These are phyloP conservation scores for Pseudogymnoascus sp. DNA, from an alignment of 2,329 filamentous ascomycete genomes.

Conservation along the genomic window DNA sequence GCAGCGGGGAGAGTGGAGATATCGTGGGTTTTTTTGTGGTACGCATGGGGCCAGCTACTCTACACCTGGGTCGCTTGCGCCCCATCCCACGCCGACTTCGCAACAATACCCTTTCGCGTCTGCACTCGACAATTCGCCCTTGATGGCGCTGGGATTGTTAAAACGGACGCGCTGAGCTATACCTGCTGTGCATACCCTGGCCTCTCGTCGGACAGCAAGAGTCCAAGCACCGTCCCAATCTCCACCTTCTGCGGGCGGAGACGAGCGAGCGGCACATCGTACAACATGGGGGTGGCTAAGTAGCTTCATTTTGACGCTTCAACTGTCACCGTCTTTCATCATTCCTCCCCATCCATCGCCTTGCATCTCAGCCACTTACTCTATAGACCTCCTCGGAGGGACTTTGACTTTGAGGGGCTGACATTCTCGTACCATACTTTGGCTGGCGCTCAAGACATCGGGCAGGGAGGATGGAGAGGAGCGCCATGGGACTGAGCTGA, in stretches of 20 bases:
- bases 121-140: not conserved
- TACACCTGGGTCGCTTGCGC: not conserved
- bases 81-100: slow-evolving; percentile 3
- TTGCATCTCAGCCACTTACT: slow-evolving; percentile 3
- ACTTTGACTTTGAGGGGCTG: not conserved
- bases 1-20: not conserved
- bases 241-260: not conserved
- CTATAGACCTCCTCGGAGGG: not conserved
- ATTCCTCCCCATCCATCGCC: not conserved
- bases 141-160: slow-evolving; percentile 3
- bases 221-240: slow-evolving; percentile 7
- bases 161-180: not conserved
- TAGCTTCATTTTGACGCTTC: not conserved
- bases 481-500: not conserved
- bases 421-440: not conserved
- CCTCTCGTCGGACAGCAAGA: not conserved
- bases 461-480: not conserved
- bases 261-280: not conserved
- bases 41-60: not conserved
- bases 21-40: not conserved
- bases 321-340: not conserved
- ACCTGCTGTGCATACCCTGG: not conserved
- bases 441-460: not conserved
- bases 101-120: not conserved
- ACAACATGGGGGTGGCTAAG: not conserved